These are phyloP conservation scores for Allomyces arbusculus DNA, from an alignment of 192 early-diverging fungal species.

Conservation along the genomic window DNA sequence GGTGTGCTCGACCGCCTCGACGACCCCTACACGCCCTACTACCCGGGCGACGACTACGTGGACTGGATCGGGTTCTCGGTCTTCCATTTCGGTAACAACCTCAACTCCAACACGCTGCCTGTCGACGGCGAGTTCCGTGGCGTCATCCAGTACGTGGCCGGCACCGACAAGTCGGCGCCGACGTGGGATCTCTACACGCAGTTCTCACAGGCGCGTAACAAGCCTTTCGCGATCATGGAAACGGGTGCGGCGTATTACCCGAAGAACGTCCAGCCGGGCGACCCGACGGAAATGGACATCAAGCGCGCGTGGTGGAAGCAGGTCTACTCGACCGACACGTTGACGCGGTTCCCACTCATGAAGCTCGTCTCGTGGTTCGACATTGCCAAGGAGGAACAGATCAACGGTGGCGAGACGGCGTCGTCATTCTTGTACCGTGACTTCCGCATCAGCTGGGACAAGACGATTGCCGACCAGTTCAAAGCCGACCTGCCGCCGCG, in stretches of 20 bases:
- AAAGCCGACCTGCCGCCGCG: too few species aligned
- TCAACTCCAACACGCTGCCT: not conserved
- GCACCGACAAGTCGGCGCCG: too few species aligned
- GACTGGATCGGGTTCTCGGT: slow-evolving; percentile 22
- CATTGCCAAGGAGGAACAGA: not conserved
- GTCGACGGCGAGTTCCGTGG: not conserved
- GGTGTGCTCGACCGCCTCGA: slow-evolving; percentile 12
- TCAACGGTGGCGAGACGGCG: not conserved
- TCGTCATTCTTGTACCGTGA: not conserved
- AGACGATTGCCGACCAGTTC: slow-evolving; percentile 1
- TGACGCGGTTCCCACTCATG: not conserved
- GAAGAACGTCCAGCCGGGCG: not conserved
- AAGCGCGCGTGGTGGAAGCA: not conserved
- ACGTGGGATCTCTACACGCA: not conserved
- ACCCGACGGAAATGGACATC: not conserved
- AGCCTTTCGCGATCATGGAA: slow-evolving; percentile 1
- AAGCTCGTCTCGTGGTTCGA: not conserved
- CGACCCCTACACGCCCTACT: slow-evolving; percentile 25
- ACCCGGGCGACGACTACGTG: slow-evolving; percentile 19
- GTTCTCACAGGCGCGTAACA: not conserved
- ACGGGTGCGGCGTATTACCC: not conserved
- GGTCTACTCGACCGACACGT: not conserved
- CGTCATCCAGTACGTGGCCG: not conserved
- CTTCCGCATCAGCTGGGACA: not conserved
- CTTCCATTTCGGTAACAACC: slow-evolving; percentile 3